These are phyloP conservation scores for Penicillium ucsense DNA, from an alignment of 495 filamentous ascomycete species.

Conservation along the genomic window DNA sequence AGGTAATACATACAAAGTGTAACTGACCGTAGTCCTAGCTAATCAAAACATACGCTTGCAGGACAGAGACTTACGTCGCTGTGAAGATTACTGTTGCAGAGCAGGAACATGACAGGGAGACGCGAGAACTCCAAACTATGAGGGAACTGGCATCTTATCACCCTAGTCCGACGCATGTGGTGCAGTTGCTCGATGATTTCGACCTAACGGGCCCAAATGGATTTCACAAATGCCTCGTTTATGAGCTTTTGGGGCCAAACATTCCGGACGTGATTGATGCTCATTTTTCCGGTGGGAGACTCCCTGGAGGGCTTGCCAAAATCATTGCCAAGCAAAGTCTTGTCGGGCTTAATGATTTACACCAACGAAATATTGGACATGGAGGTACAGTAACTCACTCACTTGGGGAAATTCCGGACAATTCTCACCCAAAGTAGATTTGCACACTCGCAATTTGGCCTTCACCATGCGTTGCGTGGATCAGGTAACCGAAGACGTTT, in stretches of 20 bases:
- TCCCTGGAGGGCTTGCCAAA: conserved; percentile 34
- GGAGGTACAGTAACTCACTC: conserved; percentile 24
- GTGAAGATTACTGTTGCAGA: conserved; percentile 22
- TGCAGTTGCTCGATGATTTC: conserved; percentile 33
- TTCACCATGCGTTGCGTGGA: conserved; percentile 22
- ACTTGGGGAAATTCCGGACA: conserved; percentile 7
- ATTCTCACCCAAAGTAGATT: conserved; percentile 22
- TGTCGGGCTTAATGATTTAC: conserved; percentile 29
- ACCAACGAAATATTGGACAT: conserved; percentile 32
- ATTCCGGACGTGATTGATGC: conserved; percentile 18
- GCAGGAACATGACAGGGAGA: conserved; percentile 6
- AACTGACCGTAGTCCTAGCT: conserved; percentile 7
- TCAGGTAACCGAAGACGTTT: conserved; percentile 14
- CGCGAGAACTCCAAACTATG: conserved; percentile 18
- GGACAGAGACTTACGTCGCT: conserved; percentile 19
- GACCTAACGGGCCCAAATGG: conserved; percentile 33
- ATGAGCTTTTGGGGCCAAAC: conserved; percentile 35
- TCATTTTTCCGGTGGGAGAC: conserved; percentile 19
- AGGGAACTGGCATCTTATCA: conserved; percentile 13
- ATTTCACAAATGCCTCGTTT: conserved; percentile 36
- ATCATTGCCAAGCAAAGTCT: conserved; percentile 33
- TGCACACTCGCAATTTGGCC: conserved; percentile 34
- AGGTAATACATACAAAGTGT: conserved; percentile 11
- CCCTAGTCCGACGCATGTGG: conserved; percentile 13
- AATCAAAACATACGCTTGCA: conserved; percentile 6